Base-by-base conservation (phyloP, 257 asterid genomes). In the Capsicum baccatum region DNA sequence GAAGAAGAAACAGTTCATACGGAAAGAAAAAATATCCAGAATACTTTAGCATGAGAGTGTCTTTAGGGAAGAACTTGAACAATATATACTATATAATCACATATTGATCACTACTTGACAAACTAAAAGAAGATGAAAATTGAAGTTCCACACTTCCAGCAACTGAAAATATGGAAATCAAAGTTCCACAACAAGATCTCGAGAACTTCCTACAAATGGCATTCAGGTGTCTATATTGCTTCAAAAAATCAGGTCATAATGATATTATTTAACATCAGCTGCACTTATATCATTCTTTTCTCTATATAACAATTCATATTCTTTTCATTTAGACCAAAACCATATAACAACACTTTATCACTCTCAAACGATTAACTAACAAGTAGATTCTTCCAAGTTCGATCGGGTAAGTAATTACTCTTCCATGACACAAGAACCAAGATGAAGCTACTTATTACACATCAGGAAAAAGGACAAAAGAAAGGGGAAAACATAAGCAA, bases 31-130 rank as follows among this genome's bases (percentile, higher is more conserved):
- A 10, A 52, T 13, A 64, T 11, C 26, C 81, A 76, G 15, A 52
- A 76, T 52, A 54, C 64, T 52, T 26, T 15, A 52, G 26, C 48
- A 76, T 14, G 48, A 76, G 52, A 21, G 62, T 3, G 26, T 26
- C 81, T 21, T 68, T 50, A 0, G 9, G 63, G 26, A 5, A 76
- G 81, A 76, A 76, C 48, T 50, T 74, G 62, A 13, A 74, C 44
- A 39, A 76, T 33, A 76, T 76, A 52, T 13, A 74, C 81, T 52
- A 74, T 47, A 76, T 50, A 73, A 73, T 54, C 63, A 76, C 81
- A 54, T 76, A 63, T 21, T 12, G 63, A 54, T 26, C 81, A 52
- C 48, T 76, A 47, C 59, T 52, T 52, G 81, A 52, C 81, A 54
- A 52, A 69, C 78, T 47, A 76, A 14, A 52, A 15, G 14, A 3